Base-by-base conservation (phyloP, 2,329 filamentous ascomycete species). In the Dryadomyces sulphureus region DNA sequence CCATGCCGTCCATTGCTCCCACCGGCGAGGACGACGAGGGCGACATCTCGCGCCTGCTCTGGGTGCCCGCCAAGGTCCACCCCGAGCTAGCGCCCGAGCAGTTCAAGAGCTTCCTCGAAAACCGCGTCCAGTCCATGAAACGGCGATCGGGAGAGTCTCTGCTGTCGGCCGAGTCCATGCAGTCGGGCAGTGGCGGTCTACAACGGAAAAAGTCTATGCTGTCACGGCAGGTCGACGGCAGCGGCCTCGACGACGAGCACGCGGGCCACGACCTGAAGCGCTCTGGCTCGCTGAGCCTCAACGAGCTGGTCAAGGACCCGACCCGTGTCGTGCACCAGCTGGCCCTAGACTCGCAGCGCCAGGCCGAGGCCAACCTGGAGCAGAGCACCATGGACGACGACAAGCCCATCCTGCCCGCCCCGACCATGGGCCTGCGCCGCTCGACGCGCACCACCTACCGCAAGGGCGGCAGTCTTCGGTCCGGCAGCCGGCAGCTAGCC, bases 41-140 rank as follows among this genome's bases (percentile, higher is more conserved):
- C 55, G 90, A 96, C 59, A 79, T 87, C 7, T 88, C 89, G 2
- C 77, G 88, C 51, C 66, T 96, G 49, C 84, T 96, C 53, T 98
- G 92, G 92, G 92, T 98, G 6, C 92, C 92, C 5, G 92, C 92
- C 21, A 79, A 88, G 48, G 74, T 98, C 24, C 92, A 98, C 56
- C 92, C 92, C 1, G 92, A 98, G 62, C 70, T 98, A 42, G 92
- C 92, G 3, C 92, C 92, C 1, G 88, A 84, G 58, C 92, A 95
- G 55, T 98, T 96, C 70, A 95, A 94, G 63, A 90, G 83, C 1
- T 98, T 96, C 54, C 74, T 98, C 2, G 90, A 98, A 57, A 93
- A 89, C 51, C 81, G 89, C 57, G 86, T 95, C 12, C 84, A 94
- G 54, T 82, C 85, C 32, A 94, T 96, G 55, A 81, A 87, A 60